Base-by-base conservation (phyloP, 2,329 filamentous ascomycete genomes). In the Epichloe uncinata region DNA sequence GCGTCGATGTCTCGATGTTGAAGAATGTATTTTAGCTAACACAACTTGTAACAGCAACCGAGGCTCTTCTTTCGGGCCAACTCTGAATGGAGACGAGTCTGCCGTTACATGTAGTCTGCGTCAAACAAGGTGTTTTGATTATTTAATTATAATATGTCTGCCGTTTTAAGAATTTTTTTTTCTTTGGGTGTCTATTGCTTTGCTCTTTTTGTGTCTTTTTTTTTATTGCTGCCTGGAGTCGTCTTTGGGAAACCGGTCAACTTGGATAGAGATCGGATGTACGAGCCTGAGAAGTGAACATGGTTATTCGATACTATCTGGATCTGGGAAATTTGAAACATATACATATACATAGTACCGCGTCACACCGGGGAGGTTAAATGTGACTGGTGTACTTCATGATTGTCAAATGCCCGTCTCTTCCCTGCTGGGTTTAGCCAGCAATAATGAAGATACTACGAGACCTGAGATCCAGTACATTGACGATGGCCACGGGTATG, bases 21-120 rank as follows among this genome's bases (percentile, higher is more conserved):
- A 30, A 30, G 30, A 30, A 30, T 30, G 30, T 30, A 9, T 4
- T 15, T 5, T 20, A 1, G 20, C 40, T 52, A 40, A 26, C 45
- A 16, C 42, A 18, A 16, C 9, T 22, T 38, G 16, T 18, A 34
- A 20, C 58, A 78, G 86, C 86, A 57, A 90, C 86, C 52, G 86
- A 90, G 68, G 85, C 85, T 48, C 74, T 90, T 54, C 72, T 91
- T 48, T 87, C 85, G 45, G 86, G 86, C 47, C 82, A 88, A 62
- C 69, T 90, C 59, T 90, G 77, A 64, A 62, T 30, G n/a, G 43
- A 15, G 4, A 16, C 22, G 4, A 33, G 13, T 15, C 15, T 6
- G 3, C 15, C n/a, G 35, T 42, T 11, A 13, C n/a, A 4, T 34
- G n/a, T 30, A 45, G 41, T 38, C 41, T 45, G 47, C 15, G 22